Percentiles rank a stretch among this genome's conserved stretches.
Conservation (phyloP, 2,329 filamentous ascomycete species). For the Scedosporium dehoogii region DNA sequence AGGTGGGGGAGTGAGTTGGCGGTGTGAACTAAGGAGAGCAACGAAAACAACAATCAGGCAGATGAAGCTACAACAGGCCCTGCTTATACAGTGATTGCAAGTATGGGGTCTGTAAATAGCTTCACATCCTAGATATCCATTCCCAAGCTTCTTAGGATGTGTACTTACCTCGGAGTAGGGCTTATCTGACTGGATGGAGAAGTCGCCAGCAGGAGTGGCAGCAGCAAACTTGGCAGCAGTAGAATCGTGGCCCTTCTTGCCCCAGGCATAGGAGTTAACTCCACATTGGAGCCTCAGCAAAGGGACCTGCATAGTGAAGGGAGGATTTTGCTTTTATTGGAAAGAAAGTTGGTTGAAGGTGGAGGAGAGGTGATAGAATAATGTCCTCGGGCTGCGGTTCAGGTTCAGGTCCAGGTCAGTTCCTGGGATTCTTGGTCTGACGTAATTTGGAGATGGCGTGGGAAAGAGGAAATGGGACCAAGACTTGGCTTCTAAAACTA, state of each 20-base stretch:
- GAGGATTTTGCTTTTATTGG: not conserved
- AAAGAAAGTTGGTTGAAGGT: not conserved
- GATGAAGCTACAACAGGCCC: not conserved
- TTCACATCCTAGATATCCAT: not conserved
- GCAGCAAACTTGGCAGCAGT: conserved; percentile 84
- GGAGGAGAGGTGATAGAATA: not conserved
- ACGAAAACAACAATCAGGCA: not conserved
- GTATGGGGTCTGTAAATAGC: not conserved
- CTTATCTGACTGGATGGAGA: conserved; percentile 74
- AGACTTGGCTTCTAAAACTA: not conserved
- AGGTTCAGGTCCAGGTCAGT: not conserved
- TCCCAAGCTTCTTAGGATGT: not conserved
- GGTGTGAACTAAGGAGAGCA: conserved; percentile 13
- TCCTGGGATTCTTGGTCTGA: not conserved
- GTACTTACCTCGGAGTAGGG: conserved; percentile 79
- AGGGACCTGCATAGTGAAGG: conserved; percentile 57
- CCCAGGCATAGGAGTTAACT: conserved; percentile 99
- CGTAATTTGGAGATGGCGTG: not conserved
- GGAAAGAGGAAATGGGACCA: not conserved
- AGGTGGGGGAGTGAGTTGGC: not conserved
- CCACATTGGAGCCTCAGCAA: conserved; percentile 80
- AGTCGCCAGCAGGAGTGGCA: conserved; percentile 65
- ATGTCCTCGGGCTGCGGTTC: too few species aligned
- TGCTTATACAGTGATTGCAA: not conserved
- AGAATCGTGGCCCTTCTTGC: conserved; percentile 80